phyloP scores from a whole-genome alignment of 2,329 filamentous ascomycete genomes.

The Talaromyces sp. region DNA sequence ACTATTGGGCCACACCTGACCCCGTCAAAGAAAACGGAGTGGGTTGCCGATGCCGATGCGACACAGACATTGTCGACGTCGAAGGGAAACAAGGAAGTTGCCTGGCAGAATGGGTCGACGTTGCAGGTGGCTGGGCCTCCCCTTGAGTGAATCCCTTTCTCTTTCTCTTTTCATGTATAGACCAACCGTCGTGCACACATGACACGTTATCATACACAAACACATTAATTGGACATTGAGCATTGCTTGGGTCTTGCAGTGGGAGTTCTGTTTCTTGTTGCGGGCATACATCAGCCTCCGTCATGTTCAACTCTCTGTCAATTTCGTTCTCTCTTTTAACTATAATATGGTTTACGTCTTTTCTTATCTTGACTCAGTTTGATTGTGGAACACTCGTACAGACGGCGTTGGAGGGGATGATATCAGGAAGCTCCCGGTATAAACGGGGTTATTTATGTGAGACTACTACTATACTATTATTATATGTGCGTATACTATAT shows the following conservation, averaged over 20 bases:
- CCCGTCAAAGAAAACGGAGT: constrained; percentile 90
- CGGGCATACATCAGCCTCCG: constrained; percentile 23
- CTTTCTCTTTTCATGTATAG: constrained; percentile 23
- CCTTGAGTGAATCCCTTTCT: constrained; percentile 38
- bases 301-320: constrained; percentile 5
- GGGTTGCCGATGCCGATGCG: constrained; percentile 92
- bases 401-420: constrained; percentile 10
- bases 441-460: constrained; percentile 7
- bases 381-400: constrained; percentile 11
- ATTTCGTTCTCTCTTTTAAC: not conserved
- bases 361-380: constrained; percentile 10
- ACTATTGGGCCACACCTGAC: constrained; percentile 91
- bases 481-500: constrained; percentile 5
- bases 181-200: constrained; percentile 28
- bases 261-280: constrained; percentile 26
- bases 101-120: constrained; percentile 92
- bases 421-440: constrained; percentile 1
- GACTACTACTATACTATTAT: not conserved
- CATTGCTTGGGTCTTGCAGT: constrained; percentile 32
- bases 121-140: constrained; percentile 86
- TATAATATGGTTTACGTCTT: constrained; percentile 12
- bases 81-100: constrained; percentile 97
- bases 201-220: constrained; percentile 21
- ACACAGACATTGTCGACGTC: constrained; percentile 95
- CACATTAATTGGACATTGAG: constrained; percentile 30